Conservation (phyloP, 352 stramenopile species). For the Globisporangium cystogenes region DNA sequence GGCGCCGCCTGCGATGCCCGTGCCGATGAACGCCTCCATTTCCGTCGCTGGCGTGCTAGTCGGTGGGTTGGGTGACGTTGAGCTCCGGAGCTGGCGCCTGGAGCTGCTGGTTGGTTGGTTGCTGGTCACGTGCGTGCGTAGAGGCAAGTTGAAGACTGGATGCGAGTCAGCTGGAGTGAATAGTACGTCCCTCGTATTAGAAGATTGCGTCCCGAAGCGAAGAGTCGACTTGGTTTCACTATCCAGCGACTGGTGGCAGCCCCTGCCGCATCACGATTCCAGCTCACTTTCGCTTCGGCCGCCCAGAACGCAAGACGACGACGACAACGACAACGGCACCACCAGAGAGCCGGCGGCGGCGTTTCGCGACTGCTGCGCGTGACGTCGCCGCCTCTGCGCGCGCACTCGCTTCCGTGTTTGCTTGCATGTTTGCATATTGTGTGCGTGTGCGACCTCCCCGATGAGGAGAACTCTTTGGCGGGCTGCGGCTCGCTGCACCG, state of each 20-base stretch:
- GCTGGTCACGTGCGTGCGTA: conserved; percentile 2
- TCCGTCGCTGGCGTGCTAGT: too few species aligned
- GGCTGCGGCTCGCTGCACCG: conserved; percentile 20
- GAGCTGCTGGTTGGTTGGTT: not conserved
- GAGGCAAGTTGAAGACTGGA: conserved; percentile 14
- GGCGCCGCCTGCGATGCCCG: conserved; percentile 24
- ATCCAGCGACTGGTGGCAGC: conserved; percentile 1
- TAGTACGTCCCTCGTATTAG: not conserved
- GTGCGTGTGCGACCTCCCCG: conserved; percentile 21
- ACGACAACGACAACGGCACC: not conserved
- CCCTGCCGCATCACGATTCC: conserved; percentile 1
- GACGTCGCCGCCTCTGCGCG: not conserved
- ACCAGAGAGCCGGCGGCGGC: not conserved
- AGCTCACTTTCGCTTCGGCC: not conserved
- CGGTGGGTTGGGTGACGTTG: too few species aligned
- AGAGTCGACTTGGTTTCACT: not conserved
- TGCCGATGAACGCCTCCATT: conserved; percentile 41
- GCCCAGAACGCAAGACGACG: not conserved
- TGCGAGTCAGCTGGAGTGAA: not conserved
- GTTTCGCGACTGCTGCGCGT: not conserved
- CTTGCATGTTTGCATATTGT: conserved; percentile 2
- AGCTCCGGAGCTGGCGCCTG: not conserved
- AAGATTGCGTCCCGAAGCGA: not conserved
- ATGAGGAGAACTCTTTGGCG: conserved; percentile 28
- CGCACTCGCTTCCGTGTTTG: too few species aligned